Conservation (phyloP, 2,329 filamentous ascomycete genomes). For the Colletotrichum sp. region DNA sequence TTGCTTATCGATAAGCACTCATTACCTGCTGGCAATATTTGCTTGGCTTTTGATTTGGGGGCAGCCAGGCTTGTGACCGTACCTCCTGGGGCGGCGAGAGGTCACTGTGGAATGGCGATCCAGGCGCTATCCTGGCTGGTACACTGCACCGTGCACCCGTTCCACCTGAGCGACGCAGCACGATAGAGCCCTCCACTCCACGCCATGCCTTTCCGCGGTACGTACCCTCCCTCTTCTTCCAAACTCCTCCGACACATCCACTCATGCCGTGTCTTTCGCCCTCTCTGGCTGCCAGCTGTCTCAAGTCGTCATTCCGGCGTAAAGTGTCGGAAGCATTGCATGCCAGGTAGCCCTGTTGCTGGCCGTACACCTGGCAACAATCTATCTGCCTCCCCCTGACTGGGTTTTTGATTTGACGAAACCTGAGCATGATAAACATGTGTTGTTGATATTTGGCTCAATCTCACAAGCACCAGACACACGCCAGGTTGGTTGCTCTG, state of each 20-base stretch:
- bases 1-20: conserved; percentile 16
- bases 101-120: neutral
- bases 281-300: neutral
- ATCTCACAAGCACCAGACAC: neutral
- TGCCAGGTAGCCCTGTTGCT: neutral
- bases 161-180: conserved; percentile 13
- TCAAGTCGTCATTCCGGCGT: neutral
- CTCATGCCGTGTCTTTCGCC: neutral
- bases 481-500: neutral
- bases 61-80: neutral
- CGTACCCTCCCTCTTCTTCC: neutral
- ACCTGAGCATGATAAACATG: neutral
- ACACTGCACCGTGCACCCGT: conserved; percentile 1
- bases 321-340: neutral
- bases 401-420: neutral
- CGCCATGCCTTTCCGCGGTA: neutral
- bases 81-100: neutral
- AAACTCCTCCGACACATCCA: neutral
- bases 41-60: neutral
- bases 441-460: neutral
- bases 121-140: neutral
- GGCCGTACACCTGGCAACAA: neutral
- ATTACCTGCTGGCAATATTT: neutral
- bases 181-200: neutral
- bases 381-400: neutral